Conservation (phyloP, 1,139 yeast species). For the Pneumocystis oryctolagi region DNA sequence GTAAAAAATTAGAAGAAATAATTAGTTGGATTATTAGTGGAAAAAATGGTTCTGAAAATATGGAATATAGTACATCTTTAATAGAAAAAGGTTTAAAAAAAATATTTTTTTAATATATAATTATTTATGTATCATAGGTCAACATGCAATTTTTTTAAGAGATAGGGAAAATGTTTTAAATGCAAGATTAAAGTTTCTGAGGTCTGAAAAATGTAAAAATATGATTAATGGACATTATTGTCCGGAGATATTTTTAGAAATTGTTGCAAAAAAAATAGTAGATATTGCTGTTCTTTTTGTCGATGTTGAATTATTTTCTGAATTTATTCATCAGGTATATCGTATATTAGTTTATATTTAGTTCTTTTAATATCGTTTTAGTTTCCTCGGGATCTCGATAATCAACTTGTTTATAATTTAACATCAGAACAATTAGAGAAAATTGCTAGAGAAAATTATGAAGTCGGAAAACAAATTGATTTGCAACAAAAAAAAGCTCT, state of each 20-base stretch:
- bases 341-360: neutral
- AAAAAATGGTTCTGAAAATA: constrained; percentile 30
- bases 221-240: constrained; percentile 78
- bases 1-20: constrained; percentile 42
- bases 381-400: constrained; percentile 85
- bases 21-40: constrained; percentile 28
- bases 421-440: constrained; percentile 64
- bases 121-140: constrained; percentile 60
- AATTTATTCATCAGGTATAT: constrained; percentile 62
- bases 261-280: constrained; percentile 79
- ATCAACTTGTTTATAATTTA: constrained; percentile 47
- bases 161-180: constrained; percentile 60
- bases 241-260: constrained; percentile 86
- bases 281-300: constrained; percentile 84
- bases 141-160: constrained; percentile 66
- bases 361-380: neutral
- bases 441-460: constrained; percentile 92
- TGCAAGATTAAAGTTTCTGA: constrained; percentile 63
- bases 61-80: constrained; percentile 22
- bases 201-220: constrained; percentile 58
- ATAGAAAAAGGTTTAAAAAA: constrained; percentile 10
- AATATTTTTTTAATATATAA: constrained; percentile 38
- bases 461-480: constrained; percentile 76
- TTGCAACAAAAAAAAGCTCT: constrained; percentile 84
- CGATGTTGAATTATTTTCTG: constrained; percentile 85